phyloP scores from a whole-genome alignment of 169 alveolate species.

The Cyclospora cayetanensis region DNA sequence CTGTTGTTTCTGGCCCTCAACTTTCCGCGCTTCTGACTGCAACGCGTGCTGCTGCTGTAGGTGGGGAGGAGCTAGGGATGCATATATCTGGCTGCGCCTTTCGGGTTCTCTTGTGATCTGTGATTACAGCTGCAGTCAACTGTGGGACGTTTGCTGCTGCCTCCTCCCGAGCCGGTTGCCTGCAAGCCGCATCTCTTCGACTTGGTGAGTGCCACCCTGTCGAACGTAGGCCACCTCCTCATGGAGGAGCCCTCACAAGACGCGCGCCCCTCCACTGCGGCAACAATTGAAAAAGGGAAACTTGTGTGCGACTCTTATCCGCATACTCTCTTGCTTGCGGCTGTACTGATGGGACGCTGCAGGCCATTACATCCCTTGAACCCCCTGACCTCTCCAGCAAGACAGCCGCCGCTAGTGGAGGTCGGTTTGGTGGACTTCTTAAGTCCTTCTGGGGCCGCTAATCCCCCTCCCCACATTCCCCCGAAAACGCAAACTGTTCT shows the following conservation, averaged over 20 bases:
- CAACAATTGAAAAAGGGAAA: too few relatives aligned
- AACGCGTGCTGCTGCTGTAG: not conserved
- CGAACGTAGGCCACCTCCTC: too few relatives aligned
- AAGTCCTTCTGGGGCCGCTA: slow-evolving; percentile 12
- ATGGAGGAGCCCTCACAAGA: too few relatives aligned
- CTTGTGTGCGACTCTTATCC: too few relatives aligned
- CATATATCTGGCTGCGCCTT: not conserved
- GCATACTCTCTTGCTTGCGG: too few relatives aligned
- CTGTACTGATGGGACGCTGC: not conserved
- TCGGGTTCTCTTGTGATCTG: not conserved
- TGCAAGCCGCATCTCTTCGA: slow-evolving; percentile 44
- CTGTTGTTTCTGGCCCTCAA: not conserved
- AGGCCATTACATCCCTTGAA: not conserved
- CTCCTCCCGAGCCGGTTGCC: not conserved
- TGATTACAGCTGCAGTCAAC: not conserved
- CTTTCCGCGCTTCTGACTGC: not conserved
- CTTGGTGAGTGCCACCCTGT: slow-evolving; percentile 1
- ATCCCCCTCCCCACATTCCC: too few relatives aligned
- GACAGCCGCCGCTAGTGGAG: not conserved
- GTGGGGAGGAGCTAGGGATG: not conserved
- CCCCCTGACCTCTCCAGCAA: not conserved
- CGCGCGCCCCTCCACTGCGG: too few relatives aligned
- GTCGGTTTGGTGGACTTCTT: not conserved
- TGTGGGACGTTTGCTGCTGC: not conserved
- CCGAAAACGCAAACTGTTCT: too few relatives aligned